Evolutionary conservation across 768 basidiomycete genomes (phyloP).

Genomic region (Rubroboletus satanas): DNA sequence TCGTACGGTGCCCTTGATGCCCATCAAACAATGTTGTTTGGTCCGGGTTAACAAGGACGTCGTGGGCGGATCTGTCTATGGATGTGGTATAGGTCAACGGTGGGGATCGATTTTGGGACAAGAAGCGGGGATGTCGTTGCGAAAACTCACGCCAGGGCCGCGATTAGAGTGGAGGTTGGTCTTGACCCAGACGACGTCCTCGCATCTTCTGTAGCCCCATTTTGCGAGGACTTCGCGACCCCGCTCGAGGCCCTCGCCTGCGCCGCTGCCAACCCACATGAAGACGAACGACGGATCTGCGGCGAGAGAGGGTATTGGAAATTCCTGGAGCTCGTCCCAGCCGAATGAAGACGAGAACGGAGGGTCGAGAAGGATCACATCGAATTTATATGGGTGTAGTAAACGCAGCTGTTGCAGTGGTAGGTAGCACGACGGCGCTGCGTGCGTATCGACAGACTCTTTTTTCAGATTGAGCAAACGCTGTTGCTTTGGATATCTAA

Average conservation of each 20-base stretch:
- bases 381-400: conserved; percentile 72
- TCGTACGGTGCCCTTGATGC: conserved; percentile 94
- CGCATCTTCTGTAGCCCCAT: conserved; percentile 94
- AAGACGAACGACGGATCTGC: conserved; percentile 93
- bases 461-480: conserved; percentile 82
- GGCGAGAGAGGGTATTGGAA: conserved; percentile 78
- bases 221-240: conserved; percentile 86
- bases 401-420: conserved; percentile 53
- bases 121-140: not conserved
- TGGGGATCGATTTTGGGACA: not conserved
- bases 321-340: conserved; percentile 78
- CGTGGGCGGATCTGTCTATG: conserved; percentile 79
- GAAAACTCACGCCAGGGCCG: conserved; percentile 65
- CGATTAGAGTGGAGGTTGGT: conserved; percentile 72
- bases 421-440: conserved; percentile 73
- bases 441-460: conserved; percentile 61
- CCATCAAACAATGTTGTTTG: conserved; percentile 96
- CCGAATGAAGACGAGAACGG: conserved; percentile 83
- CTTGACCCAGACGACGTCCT: conserved; percentile 99
- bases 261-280: conserved; percentile 93
- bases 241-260: conserved; percentile 84
- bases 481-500: conserved; percentile 92
- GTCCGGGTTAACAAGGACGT: conserved; percentile 83
- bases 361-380: conserved; percentile 88
- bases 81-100: conserved; percentile 2